Base-by-base conservation (phyloP, 176 grass and related monocot species). In the Avena atlantica region DNA sequence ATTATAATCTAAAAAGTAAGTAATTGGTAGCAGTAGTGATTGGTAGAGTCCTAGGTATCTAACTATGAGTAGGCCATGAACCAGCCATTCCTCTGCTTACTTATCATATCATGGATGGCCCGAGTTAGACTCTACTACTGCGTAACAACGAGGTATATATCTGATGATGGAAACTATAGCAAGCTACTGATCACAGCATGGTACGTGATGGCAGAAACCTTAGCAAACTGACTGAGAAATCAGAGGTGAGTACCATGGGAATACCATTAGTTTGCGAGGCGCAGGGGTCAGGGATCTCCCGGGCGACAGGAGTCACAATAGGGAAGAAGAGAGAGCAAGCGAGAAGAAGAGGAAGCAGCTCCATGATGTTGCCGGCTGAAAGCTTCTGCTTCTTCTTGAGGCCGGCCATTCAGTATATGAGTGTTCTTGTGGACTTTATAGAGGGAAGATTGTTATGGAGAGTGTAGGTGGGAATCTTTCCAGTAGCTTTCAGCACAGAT, bases 221-320 rank as follows among this genome's bases (percentile, higher is more conserved):
- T 1, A n/a, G 5, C 17, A 58, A 20, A n/a, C 56, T 59, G 16
- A 55, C 14, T 55, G 14, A 13, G 57, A 60, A n/a, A 21, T 2
- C 57, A 60, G 8, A 60, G 20, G 20, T 14, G 34, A 80, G 59
- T 47, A 8, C 12, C 3, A 76, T 37, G 59, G 9, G 60, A 63
- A 52, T 89, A 94, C 92, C 92, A 10, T 25, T 70, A 72, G 66
- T 42, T 75, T 94, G 71, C 1, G 92, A 94, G 56, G 84, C 25
- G 81, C 89, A 92, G 19, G 70, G 53, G 81, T 86, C 56, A 59
- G 63, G 34, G 5, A 55, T 55, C 52, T 55, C 52, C 15, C 52
- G 13, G 52, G 14, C 52, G 4, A 55, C 52, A 36, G 89, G 73
- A 78, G 76, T 69, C 81, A 44, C 87, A n/a, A 27, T 55, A 9